These are phyloP conservation scores for Pulveroboletus sp. DNA, from an alignment of 768 basidiomycete species.

Conservation along the genomic window DNA sequence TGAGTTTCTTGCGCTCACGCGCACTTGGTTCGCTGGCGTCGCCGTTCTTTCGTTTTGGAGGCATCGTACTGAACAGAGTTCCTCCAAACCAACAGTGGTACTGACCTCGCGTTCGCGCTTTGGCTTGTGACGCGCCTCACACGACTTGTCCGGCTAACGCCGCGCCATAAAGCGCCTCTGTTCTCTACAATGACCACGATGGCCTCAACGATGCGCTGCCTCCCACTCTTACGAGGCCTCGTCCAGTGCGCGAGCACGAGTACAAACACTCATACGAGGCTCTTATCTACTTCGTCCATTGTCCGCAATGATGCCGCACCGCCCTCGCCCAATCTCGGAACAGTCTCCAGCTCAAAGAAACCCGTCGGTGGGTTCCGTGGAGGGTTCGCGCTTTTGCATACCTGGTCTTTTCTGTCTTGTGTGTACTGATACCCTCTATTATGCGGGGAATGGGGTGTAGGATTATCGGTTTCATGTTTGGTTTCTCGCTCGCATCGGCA, in stretches of 20 bases:
- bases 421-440: background rate
- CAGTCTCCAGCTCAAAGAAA: slow-evolving; percentile 56
- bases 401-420: slow-evolving; percentile 3
- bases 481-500: slow-evolving; percentile 85
- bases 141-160: slow-evolving; percentile 19
- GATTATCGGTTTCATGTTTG: slow-evolving; percentile 80
- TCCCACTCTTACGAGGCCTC: slow-evolving; percentile 16
- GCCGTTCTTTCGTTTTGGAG: slow-evolving; percentile 39
- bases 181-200: slow-evolving; percentile 22
- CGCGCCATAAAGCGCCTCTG: slow-evolving; percentile 6
- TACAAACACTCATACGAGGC: slow-evolving; percentile 25
- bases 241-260: slow-evolving; percentile 5
- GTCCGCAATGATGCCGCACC: slow-evolving; percentile 38
- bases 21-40: slow-evolving; percentile 27
- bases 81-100: no score
- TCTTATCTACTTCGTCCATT: slow-evolving; percentile 41
- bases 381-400: slow-evolving; percentile 39
- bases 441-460: slow-evolving; percentile 31
- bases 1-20: slow-evolving; percentile 66
- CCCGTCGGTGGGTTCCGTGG: slow-evolving; percentile 72
- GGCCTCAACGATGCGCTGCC: slow-evolving; percentile 34
- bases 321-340: slow-evolving; percentile 45
- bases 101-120: no score
- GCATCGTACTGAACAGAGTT: slow-evolving; percentile 27
- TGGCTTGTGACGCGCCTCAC: background rate